These are phyloP conservation scores for Pestalotiopsis sp. DNA, from an alignment of 2,329 filamentous ascomycete genomes.

Conservation along the genomic window DNA sequence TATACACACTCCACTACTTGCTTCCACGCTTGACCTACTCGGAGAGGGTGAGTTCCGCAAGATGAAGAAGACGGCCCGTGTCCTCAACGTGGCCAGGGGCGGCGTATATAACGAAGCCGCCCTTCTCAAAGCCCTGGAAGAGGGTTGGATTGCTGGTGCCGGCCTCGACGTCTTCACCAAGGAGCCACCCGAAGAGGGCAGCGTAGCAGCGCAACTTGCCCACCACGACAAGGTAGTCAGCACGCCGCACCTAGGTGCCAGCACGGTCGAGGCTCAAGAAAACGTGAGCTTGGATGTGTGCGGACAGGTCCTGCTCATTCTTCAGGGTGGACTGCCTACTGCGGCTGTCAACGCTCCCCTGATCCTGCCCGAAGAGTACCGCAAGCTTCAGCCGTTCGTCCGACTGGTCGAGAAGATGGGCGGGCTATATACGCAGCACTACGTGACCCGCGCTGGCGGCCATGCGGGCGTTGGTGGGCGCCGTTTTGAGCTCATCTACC, in stretches of 20 bases:
- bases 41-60: conserved; percentile 64
- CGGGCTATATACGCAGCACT: conserved; percentile 78
- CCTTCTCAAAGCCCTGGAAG: conserved; percentile 69
- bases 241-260: conserved; percentile 80
- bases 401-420: conserved; percentile 79
- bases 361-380: conserved; percentile 79
- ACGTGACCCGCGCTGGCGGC: conserved; percentile 43
- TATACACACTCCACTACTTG: conserved; percentile 79
- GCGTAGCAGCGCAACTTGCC: conserved; percentile 64
- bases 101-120: conserved; percentile 80
- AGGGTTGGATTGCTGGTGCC: conserved; percentile 73
- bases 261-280: conserved; percentile 81
- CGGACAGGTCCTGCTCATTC: conserved; percentile 74
- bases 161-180: conserved; percentile 80
- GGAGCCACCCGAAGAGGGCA: conserved; percentile 66
- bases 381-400: conserved; percentile 77
- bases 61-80: conserved; percentile 75
- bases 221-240: conserved; percentile 73
- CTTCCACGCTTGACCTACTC: conserved; percentile 75
- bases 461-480: conserved; percentile 56
- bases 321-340: conserved; percentile 73
- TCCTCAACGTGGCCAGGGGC: conserved; percentile 79
- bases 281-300: conserved; percentile 84
- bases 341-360: conserved; percentile 80
- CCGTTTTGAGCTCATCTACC: conserved; percentile 76